Conservation (phyloP, 176 grass and related monocot species). For the Oryza longistaminata region DNA sequence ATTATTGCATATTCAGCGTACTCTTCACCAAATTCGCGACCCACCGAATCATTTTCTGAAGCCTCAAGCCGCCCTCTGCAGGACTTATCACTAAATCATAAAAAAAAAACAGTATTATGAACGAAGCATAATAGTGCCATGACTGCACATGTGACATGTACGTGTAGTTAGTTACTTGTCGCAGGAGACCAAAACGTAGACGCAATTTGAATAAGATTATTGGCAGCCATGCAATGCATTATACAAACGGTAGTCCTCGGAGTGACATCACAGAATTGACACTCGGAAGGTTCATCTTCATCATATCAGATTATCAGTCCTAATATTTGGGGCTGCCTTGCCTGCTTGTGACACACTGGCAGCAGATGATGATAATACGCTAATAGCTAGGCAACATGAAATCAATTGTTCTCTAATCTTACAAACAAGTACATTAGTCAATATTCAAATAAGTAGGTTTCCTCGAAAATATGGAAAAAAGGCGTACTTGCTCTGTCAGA, state of each 20-base stretch:
- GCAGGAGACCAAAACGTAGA: constrained; percentile 25
- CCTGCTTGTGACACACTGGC: neutral
- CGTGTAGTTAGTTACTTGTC: neutral
- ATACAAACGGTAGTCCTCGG: neutral
- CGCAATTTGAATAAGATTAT: neutral
- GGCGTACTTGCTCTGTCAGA: neutral
- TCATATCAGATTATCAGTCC: neutral
- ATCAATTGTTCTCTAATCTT: neutral
- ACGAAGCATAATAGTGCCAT: neutral
- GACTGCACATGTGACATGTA: neutral
- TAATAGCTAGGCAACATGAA: neutral
- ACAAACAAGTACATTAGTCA: neutral
- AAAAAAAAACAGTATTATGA: neutral
- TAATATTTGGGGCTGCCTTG: neutral
- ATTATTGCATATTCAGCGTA: constrained; percentile 8
- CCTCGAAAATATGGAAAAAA: neutral
- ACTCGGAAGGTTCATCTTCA: constrained; percentile 35
- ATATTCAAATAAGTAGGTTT: constrained; percentile 34
- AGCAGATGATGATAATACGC: neutral
- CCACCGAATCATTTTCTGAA: constrained; percentile 26
- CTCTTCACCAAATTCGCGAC: neutral
- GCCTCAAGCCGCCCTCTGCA: neutral
- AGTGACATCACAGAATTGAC: constrained; percentile 10
- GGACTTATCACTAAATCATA: neutral
- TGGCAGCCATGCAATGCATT: constrained; percentile 6